Base-by-base conservation (phyloP, 129 eudicot species). In the Centrapalus pauciflorus region DNA sequence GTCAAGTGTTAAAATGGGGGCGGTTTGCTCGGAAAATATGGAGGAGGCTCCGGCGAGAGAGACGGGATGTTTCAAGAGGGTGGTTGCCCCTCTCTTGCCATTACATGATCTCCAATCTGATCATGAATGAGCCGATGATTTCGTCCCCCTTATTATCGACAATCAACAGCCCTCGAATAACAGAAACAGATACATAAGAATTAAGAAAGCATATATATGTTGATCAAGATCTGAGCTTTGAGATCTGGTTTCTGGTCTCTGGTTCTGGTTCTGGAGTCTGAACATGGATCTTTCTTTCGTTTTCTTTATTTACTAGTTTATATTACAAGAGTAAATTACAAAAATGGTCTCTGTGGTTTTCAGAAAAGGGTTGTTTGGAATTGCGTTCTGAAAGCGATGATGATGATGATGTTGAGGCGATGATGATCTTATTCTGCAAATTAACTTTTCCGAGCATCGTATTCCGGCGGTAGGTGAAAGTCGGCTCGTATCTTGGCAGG, bases 401-500 rank as follows among this genome's bases (percentile, higher is more conserved):
- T 21, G 64, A 37, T 55, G 1, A n/a, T n/a, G 16, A 1, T 16
- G 9, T 45, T 10, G 51, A 45, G 51, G 21, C 51, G 7, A 2
- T 45, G 51, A 45, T 45, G 51, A 10, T 4, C 13, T 4, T 13
- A 20, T 45, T 45, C 51, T 45, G 21, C 51, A 45, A n/a, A n/a
- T 45, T 4, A 45, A 7, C n/a, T 45, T 45, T 38, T 45, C 21
- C 51, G 51, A 45, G 51, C 51, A 14, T 45, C 4, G 51, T 20
- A n/a, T 45, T 45, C 1, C 17, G 50, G 50, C 50, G 14, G 1
- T 16, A 21, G 63, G 63, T 56, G 23, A 4, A 33, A 67, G 1
- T 26, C 7, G 7, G 9, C 28, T 32, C 60, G 59, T 48, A 49
- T 48, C 71, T 66, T 66, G 71, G 71, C 59, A 19, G 59, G 71